Base-by-base conservation (phyloP, 495 filamentous ascomycete genomes). In the Pseudotulostoma volvatum region DNA sequence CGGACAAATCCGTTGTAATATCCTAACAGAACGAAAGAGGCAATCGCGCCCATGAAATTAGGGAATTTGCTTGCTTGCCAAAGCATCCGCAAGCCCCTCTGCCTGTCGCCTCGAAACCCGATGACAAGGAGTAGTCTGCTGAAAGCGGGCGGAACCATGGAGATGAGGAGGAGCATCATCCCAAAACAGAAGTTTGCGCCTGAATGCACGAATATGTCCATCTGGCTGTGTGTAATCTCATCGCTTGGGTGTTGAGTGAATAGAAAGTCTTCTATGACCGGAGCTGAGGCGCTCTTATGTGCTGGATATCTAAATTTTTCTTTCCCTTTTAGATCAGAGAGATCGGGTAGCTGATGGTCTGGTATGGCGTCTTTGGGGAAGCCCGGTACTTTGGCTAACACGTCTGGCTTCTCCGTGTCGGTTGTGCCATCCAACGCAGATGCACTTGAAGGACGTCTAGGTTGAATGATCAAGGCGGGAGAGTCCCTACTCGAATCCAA, bases 31-130 rank as follows among this genome's bases (percentile, higher is more conserved):
- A 80, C 70, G 19, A 96, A 61, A 0, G 79, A 84, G 3, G 87
- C 81, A 54, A 95, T 79, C 18, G 84, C 87, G 18, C 90, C 90
- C 49, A 94, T 86, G 53, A 96, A 70, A 49, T 93, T 94, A 44
- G 75, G 66, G 50, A 82, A 85, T 47, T 80, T 85, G 44, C 81
- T 81, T 9, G 84, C 80, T 55, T 88, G 83, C 90, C 92, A 97
- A 7, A 97, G 75, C 74, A 94, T 80, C 14, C 68, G 59, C 9
- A 93, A 54, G 2, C 86, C 92, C 16, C 77, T 68, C 39, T 88
- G 79, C 34, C 85, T 79, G 54, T 97, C 88, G 9, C 90, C 90
- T 45, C 72, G 77, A 54, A 96, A 95, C 9, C 92, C 92, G 32
- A 95, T 84, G 38, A 95, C 79, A 41, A 74, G 80, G 15, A 96